Conservation (phyloP, 805 yeast genomes). For the Spathaspora boniae region DNA sequence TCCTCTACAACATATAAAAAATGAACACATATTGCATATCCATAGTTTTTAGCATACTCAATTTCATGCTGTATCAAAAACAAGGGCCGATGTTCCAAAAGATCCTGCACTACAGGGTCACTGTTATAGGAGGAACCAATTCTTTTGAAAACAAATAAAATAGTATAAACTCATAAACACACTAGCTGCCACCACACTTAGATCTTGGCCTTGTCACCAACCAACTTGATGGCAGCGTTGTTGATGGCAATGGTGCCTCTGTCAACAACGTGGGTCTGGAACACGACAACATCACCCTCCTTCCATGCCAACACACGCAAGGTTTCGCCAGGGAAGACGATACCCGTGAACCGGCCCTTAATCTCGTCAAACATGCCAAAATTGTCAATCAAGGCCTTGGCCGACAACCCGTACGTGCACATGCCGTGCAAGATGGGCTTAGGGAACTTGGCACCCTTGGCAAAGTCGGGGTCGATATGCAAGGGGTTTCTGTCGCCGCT, state of each 20-base stretch:
- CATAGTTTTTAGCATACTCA: not conserved
- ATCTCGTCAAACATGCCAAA: conserved; percentile 81
- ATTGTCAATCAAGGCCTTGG: conserved; percentile 71
- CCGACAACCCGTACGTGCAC: conserved; percentile 79
- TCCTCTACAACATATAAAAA: too few relatives aligned
- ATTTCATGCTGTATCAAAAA: not conserved
- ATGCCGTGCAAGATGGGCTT: conserved; percentile 91
- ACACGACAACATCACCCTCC: conserved; percentile 62
- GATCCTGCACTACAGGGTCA: too few relatives aligned
- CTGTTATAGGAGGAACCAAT: too few relatives aligned
- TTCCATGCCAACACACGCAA: conserved; percentile 83
- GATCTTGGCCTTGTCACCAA: conserved; percentile 39
- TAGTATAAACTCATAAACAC: not conserved
- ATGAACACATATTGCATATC: not conserved
- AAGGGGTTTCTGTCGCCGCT: conserved; percentile 95
- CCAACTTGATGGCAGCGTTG: conserved; percentile 76
- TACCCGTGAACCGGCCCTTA: conserved; percentile 86
- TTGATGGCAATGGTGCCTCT: conserved; percentile 76
- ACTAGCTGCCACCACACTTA: conserved; percentile 11
- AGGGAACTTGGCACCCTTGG: conserved; percentile 80
- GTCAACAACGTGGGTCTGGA: conserved; percentile 80
- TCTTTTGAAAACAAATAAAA: conserved; percentile 1
- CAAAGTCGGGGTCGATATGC: conserved; percentile 90
- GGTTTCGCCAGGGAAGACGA: conserved; percentile 93
- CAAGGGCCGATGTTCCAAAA: too few relatives aligned